phyloP scores from a whole-genome alignment of 805 yeast species.

The Candida sithepensis region DNA sequence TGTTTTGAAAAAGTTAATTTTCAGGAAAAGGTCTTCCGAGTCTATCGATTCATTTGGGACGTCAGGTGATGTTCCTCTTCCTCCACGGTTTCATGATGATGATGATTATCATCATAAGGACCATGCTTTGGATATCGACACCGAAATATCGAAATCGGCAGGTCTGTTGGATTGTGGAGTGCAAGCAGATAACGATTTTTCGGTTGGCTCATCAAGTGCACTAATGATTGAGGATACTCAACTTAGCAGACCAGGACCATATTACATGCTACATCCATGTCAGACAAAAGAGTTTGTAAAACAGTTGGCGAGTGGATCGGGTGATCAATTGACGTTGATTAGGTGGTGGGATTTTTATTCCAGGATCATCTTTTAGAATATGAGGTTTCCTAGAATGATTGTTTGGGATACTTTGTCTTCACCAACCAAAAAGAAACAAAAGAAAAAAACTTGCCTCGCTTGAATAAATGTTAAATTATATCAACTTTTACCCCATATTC shows the following conservation, averaged over 20 bases:
- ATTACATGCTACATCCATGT: constrained; percentile 40
- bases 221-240: constrained; percentile 10
- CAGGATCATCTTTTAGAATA: constrained; percentile 4
- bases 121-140: neutral
- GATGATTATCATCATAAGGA: neutral
- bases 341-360: constrained; percentile 29
- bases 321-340: constrained; percentile 11
- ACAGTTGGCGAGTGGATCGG: constrained; percentile 11
- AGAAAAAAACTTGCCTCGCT: too few species aligned
- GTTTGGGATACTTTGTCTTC: too few species aligned
- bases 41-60: too few species aligned
- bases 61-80: too few species aligned
- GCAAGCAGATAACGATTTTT: neutral
- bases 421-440: too few species aligned
- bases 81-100: too few species aligned
- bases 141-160: neutral
- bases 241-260: constrained; percentile 7
- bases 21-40: neutral
- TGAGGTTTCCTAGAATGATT: neutral
- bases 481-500: too few species aligned
- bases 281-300: constrained; percentile 29
- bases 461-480: too few species aligned
- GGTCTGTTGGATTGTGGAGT: neutral
- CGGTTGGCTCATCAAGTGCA: constrained; percentile 1
- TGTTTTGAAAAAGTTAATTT: constrained; percentile 1